Evolutionary conservation across 106 monocot species (phyloP).

Genomic region (Acorus calamus): DNA sequence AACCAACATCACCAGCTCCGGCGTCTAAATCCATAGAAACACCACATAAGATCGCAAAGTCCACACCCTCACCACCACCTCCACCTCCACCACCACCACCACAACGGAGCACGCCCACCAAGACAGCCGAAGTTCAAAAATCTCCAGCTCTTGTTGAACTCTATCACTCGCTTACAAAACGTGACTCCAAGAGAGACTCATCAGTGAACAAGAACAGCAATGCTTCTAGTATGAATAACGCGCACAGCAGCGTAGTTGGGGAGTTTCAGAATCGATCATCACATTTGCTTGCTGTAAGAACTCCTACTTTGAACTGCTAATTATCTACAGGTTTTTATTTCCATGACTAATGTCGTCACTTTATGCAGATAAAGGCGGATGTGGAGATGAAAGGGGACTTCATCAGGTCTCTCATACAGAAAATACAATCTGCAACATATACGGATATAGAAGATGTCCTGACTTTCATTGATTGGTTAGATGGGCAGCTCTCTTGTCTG

Average conservation of each 20-base stretch:
- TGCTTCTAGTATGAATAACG: slow-evolving; percentile 17
- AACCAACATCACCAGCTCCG: neutral
- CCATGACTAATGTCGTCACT: slow-evolving; percentile 1
- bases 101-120: slow-evolving; percentile 1
- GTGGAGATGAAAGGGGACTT: slow-evolving; percentile 72
- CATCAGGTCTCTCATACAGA: slow-evolving; percentile 56
- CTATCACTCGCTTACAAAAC: slow-evolving; percentile 46
- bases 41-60: slow-evolving; percentile 2
- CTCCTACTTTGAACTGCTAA: neutral
- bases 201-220: slow-evolving; percentile 17
- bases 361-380: slow-evolving; percentile 72
- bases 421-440: slow-evolving; percentile 39
- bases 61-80: slow-evolving; percentile 1
- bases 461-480: slow-evolving; percentile 78
- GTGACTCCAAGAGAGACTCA: slow-evolving; percentile 26
- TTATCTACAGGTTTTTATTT: neutral
- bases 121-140: slow-evolving; percentile 30
- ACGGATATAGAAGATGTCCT: slow-evolving; percentile 58
- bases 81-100: slow-evolving; percentile 27
- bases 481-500: slow-evolving; percentile 72
- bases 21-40: slow-evolving; percentile 1
- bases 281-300: slow-evolving; percentile 63
- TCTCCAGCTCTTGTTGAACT: slow-evolving; percentile 57
- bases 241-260: slow-evolving; percentile 66
- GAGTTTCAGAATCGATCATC: slow-evolving; percentile 83